Base-by-base conservation (phyloP, 805 yeast species). In the Sugiyamaella qingdaonensis region DNA sequence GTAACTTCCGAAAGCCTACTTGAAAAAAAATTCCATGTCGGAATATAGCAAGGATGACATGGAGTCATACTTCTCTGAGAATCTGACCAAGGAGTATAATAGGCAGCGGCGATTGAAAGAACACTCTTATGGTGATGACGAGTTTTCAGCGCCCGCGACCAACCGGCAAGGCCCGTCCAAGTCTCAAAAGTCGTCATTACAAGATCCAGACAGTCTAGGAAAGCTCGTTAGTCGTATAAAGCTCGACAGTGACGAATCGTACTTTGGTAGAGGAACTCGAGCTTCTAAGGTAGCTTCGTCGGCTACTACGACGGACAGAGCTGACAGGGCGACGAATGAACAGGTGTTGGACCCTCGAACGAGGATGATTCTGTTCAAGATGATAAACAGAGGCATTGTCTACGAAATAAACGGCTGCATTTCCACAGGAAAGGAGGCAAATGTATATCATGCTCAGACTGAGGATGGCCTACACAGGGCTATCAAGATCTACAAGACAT, bases 351-450 rank as follows among this genome's bases (percentile, higher is more conserved):
- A 94, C 68, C 98, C 98, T 3, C 78, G 98, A 57, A 94, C 99
- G 0, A 76, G 91, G 73, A 75, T 81, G 61, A 92, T 92, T 64
- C 74, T 94, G 51, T 82, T 84, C 50, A 88, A 88, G 56, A 76
- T 94, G 67, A 84, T 88, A 68, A 87, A 84, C 64, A 84, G 87
- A 61, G 96, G 96, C 2, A 78, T 88, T 4, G 81, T 94, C 33
- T 82, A 94, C 1, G 82, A 86, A 60, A 84, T 94, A 62, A 88
- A 91, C 62, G 99, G 99, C 10, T 94, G 98, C 67, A 77, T 94
- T 47, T 84, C 94, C 62, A 94, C 99, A 0, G 99, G 99, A 46
- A 94, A 94, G 68, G 99, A 94, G 69, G 99, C 99, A n/a, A 94
- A 94, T 64, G 97, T 94, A 0, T 94, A 94, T 67, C 92, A 88